phyloP scores from a whole-genome alignment of 306 rosid species.

The Sindora glabra region DNA sequence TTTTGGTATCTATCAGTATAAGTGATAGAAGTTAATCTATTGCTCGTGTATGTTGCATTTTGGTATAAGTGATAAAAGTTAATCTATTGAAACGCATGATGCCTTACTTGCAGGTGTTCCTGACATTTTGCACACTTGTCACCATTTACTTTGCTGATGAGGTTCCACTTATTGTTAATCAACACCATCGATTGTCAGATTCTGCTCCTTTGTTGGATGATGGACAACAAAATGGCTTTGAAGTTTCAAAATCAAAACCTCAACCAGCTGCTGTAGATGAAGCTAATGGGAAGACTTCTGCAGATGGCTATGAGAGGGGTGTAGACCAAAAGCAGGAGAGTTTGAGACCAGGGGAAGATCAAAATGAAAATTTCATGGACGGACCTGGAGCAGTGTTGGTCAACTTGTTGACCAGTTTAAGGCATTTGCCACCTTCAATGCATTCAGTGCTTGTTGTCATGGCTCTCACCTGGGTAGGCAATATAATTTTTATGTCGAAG shows the following conservation, averaged over 20 bases:
- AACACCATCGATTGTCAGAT: slow-evolving; percentile 49
- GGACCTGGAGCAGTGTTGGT: slow-evolving; percentile 95
- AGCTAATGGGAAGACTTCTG: slow-evolving; percentile 23
- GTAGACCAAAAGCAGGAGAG: slow-evolving; percentile 27
- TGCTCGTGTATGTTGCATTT: too few species aligned
- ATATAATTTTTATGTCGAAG: slow-evolving; percentile 11
- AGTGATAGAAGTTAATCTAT: background rate
- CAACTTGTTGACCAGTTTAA: slow-evolving; percentile 82
- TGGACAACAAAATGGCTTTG: slow-evolving; percentile 44
- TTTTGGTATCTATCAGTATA: background rate
- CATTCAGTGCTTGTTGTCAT: slow-evolving; percentile 92
- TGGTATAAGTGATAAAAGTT: background rate
- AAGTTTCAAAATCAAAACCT: slow-evolving; percentile 35
- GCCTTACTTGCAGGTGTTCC: slow-evolving; percentile 60
- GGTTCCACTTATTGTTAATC: slow-evolving; percentile 62
- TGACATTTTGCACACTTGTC: slow-evolving; percentile 72
- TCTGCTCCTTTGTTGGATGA: slow-evolving; percentile 79
- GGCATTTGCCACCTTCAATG: slow-evolving; percentile 98
- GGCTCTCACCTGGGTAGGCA: slow-evolving; percentile 95
- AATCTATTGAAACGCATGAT: background rate
- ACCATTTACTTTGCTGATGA: slow-evolving; percentile 90
- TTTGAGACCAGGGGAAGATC: slow-evolving; percentile 42
- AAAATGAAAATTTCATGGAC: slow-evolving; percentile 44
- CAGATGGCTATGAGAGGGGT: slow-evolving; percentile 29
- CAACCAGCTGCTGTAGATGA: slow-evolving; percentile 18